These are phyloP conservation scores for Scutellaria minor DNA, from an alignment of 257 asterid genomes.

Conservation along the genomic window DNA sequence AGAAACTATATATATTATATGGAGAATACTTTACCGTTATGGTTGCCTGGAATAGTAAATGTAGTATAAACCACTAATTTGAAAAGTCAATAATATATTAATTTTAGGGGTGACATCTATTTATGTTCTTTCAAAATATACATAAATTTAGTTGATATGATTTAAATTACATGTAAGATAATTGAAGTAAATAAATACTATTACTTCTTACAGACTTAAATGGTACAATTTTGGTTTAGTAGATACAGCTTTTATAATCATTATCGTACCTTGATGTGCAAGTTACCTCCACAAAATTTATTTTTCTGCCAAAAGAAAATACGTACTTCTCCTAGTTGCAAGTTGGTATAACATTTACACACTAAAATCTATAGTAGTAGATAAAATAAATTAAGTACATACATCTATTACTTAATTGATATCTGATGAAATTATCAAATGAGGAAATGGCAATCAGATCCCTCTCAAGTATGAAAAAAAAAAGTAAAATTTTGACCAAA, in stretches of 20 bases:
- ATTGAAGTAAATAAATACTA: slow-evolving; percentile 20
- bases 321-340: too few relatives aligned
- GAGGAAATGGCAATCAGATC: too few relatives aligned
- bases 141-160: slow-evolving; percentile 25
- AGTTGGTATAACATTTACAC: neutral
- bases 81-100: neutral
- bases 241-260: slow-evolving; percentile 19
- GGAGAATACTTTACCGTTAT: too few relatives aligned
- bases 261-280: neutral
- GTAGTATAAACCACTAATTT: too few relatives aligned
- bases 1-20: too few relatives aligned
- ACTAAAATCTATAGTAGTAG: neutral
- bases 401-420: too few relatives aligned
- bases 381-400: neutral
- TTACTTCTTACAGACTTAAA: neutral
- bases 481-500: too few relatives aligned
- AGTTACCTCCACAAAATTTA: neutral
- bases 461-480: too few relatives aligned
- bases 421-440: too few relatives aligned
- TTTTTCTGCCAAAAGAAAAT: neutral
- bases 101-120: neutral
- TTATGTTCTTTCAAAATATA: neutral
- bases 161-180: slow-evolving; percentile 12
- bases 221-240: neutral
- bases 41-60: too few relatives aligned